A percentile compares a stretch with the other conserved stretches of the same genome.
These are phyloP conservation scores for Xenosphaeropsis pyriputrescens DNA, from an alignment of 2,329 filamentous ascomycete genomes.

Conservation along the genomic window DNA sequence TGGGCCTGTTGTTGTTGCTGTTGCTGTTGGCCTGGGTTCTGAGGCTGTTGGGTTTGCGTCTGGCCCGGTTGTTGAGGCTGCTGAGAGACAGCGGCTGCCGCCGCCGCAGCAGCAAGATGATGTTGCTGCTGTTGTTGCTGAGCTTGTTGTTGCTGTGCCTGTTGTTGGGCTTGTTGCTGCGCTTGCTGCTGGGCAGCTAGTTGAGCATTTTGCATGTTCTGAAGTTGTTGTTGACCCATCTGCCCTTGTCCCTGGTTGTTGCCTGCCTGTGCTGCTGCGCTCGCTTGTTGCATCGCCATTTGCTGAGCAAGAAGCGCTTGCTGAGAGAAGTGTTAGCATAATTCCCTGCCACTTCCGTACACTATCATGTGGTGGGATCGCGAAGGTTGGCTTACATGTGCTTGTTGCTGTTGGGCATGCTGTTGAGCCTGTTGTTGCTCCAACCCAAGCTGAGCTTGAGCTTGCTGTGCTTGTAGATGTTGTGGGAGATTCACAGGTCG, in stretches of 20 bases:
- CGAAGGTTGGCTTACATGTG: no score
- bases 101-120: slow-evolving; percentile 17
- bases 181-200: slow-evolving; percentile 27
- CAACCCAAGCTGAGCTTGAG: slow-evolving; percentile 20
- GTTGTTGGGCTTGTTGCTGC: slow-evolving; percentile 29
- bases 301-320: slow-evolving; percentile 30
- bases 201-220: slow-evolving; percentile 27
- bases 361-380: no score
- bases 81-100: slow-evolving; percentile 10
- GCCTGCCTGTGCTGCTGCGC: slow-evolving; percentile 29
- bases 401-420: slow-evolving; percentile 30
- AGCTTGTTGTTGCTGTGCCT: slow-evolving; percentile 23
- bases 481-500: slow-evolving; percentile 25
- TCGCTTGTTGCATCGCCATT: slow-evolving; percentile 29
- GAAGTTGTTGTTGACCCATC: slow-evolving; percentile 32
- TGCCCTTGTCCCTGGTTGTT: slow-evolving; percentile 28
- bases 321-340: slow-evolving; percentile 7
- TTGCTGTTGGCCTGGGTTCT: slow-evolving; percentile 26
- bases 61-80: slow-evolving; percentile 30
- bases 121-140: slow-evolving; percentile 23
- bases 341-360: slow-evolving; percentile 6
- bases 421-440: slow-evolving; percentile 26
- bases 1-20: slow-evolving; percentile 22
- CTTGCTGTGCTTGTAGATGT: slow-evolving; percentile 26
- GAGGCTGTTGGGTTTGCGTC: slow-evolving; percentile 30